Percentiles rank a stretch among this genome's conserved stretches.
Conservation (phyloP, 768 basidiomycete genomes). For the Mycena venus region DNA sequence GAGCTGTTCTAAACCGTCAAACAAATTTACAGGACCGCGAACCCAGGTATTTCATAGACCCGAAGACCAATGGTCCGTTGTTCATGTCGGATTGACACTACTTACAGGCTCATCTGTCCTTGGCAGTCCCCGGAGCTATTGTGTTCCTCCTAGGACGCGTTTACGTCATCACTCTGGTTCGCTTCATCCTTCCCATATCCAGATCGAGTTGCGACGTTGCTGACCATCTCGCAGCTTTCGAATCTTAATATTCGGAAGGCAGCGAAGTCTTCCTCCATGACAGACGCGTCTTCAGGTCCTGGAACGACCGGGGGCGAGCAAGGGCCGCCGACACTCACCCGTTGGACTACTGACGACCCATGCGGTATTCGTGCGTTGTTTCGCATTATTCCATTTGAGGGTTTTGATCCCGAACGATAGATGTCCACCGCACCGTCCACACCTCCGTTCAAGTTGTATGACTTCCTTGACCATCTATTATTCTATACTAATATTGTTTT, state of each 20-base stretch:
- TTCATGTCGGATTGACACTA: not conserved
- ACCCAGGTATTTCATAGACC: not conserved
- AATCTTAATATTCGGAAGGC: not conserved
- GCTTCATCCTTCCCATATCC: too few species aligned
- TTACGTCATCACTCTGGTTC: not conserved
- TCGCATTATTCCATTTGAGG: not conserved
- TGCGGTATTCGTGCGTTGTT: not conserved
- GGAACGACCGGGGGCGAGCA: not conserved
- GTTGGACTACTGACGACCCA: not conserved
- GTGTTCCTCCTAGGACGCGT: not conserved
- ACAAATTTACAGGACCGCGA: not conserved
- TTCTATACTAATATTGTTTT: not conserved
- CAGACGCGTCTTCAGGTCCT: not conserved
- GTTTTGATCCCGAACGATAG: not conserved
- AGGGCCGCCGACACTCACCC: not conserved
- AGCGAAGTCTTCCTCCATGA: not conserved
- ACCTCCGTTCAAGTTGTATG: too few species aligned
- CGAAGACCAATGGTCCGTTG: not conserved
- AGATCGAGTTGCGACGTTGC: too few species aligned
- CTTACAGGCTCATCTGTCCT: not conserved
- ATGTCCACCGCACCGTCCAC: not conserved
- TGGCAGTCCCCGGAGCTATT: not conserved
- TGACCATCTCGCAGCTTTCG: too few species aligned
- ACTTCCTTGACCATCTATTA: not conserved
- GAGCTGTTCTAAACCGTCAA: not conserved